Conservation (phyloP, 2,329 filamentous ascomycete genomes). For the Ophiosphaerella korrae region DNA sequence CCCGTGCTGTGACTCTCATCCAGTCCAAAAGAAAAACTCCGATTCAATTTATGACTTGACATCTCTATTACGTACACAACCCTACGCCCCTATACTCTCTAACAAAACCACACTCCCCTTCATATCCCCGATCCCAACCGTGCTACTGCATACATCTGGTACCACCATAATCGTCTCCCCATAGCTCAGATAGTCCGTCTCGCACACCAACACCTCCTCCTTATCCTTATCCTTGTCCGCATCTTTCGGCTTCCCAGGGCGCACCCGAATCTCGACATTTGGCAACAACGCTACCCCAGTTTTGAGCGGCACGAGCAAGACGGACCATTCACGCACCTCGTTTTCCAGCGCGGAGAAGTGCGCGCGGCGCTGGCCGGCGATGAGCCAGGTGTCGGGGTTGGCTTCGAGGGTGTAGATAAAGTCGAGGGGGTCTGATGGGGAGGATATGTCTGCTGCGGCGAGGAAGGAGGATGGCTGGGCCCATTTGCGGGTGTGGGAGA, state of each 20-base stretch:
- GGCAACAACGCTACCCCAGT: slow-evolving; percentile 81
- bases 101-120: slow-evolving; percentile 37
- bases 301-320: slow-evolving; percentile 80
- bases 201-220: slow-evolving; percentile 59
- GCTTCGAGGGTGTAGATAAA: slow-evolving; percentile 85
- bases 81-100: slow-evolving; percentile 20
- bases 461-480: slow-evolving; percentile 30
- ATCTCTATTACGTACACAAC: no score
- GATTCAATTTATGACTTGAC: no score
- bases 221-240: slow-evolving; percentile 16
- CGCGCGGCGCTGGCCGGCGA: slow-evolving; percentile 80
- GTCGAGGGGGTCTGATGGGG: slow-evolving; percentile 60
- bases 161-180: slow-evolving; percentile 79
- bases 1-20: no score
- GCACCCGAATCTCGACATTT: slow-evolving; percentile 73
- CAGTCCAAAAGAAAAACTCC: no score
- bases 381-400: slow-evolving; percentile 76
- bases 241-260: slow-evolving; percentile 51
- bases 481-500: slow-evolving; percentile 64
- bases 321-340: slow-evolving; percentile 60
- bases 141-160: slow-evolving; percentile 72
- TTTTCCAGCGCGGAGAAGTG: slow-evolving; percentile 67
- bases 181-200: slow-evolving; percentile 79
- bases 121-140: slow-evolving; percentile 42
- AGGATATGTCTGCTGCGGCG: slow-evolving; percentile 32